Percentiles rank a stretch among this genome's conserved stretches.
These are phyloP conservation scores for Sporodiniella umbellata DNA, from an alignment of 371 early-diverging fungal genomes.

Conservation along the genomic window DNA sequence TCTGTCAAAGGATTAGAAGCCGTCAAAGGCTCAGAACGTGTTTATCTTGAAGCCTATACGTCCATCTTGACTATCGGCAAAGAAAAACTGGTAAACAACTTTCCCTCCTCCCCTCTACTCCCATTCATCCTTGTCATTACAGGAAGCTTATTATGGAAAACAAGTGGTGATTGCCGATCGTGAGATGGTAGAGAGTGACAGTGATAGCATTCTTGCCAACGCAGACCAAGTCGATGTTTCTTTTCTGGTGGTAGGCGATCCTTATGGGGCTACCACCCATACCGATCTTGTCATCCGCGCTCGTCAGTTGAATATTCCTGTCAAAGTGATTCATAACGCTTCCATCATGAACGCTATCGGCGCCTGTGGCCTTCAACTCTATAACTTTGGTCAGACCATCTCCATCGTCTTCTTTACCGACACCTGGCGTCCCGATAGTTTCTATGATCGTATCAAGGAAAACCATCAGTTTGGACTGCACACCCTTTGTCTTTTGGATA, in stretches of 20 bases:
- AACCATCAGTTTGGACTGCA: constrained; percentile 90
- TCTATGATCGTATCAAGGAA: constrained; percentile 90
- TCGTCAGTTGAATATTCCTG: constrained; percentile 80
- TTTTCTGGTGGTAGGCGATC: constrained; percentile 99
- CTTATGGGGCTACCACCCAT: constrained; percentile 99
- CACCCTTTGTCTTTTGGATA: constrained; percentile 96
- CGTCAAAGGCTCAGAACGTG: constrained; percentile 80
- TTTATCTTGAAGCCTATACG: constrained; percentile 99
- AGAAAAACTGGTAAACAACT: constrained; percentile 64
- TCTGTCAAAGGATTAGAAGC: constrained; percentile 95
- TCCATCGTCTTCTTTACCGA: constrained; percentile 99
- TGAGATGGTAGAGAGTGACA: constrained; percentile 94
- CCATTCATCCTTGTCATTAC: background rate
- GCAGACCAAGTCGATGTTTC: constrained; percentile 90
- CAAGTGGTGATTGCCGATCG: constrained; percentile 88
- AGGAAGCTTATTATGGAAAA: constrained; percentile 90
- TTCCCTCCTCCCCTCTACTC: background rate
- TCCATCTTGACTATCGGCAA: constrained; percentile 88
- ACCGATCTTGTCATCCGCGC: constrained; percentile 97
- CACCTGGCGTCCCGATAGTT: constrained; percentile 95
- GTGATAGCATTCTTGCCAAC: constrained; percentile 86
- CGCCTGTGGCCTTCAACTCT: constrained; percentile 97
- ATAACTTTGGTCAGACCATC: constrained; percentile 98
- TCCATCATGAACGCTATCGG: constrained; percentile 99
- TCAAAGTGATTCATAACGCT: constrained; percentile 95